Percentiles rank a stretch among this genome's conserved stretches.
Conservation (phyloP, 1,139 yeast genomes). For the Kodamaea sp. region DNA sequence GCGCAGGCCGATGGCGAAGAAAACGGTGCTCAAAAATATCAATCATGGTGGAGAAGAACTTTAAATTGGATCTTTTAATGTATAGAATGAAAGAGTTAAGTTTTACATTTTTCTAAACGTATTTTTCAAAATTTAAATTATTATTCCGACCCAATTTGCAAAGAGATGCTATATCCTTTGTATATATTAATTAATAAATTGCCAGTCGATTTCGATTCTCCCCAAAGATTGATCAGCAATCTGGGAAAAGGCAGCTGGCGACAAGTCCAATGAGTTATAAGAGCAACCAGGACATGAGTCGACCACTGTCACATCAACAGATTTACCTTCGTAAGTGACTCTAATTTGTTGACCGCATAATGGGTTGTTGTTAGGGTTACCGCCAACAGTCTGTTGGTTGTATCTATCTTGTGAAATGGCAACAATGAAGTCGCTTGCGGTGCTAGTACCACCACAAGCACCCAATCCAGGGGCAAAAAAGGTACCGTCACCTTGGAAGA, state of each 20-base stretch:
- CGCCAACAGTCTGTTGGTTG: constrained; percentile 28
- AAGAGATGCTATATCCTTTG: constrained; percentile 6
- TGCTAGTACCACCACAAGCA: constrained; percentile 53
- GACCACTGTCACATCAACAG: constrained; percentile 42
- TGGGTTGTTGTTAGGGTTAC: constrained; percentile 41
- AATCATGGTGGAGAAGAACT: constrained; percentile 6
- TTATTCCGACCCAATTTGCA: constrained; percentile 1
- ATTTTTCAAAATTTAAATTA: neutral
- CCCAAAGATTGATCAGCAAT: constrained; percentile 40
- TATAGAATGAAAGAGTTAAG: neutral
- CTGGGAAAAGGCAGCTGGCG: constrained; percentile 40
- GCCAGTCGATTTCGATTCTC: constrained; percentile 43
- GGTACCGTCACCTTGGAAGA: constrained; percentile 53
- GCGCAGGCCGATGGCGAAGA: constrained; percentile 17
- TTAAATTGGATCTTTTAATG: constrained; percentile 15
- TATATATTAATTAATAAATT: constrained; percentile 10
- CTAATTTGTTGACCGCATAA: constrained; percentile 42
- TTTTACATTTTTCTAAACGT: neutral
- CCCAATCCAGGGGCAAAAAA: constrained; percentile 58
- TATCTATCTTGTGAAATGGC: constrained; percentile 38
- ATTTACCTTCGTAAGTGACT: constrained; percentile 37
- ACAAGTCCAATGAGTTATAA: constrained; percentile 39
- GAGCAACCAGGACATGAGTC: constrained; percentile 43
- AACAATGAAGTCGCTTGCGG: constrained; percentile 47
- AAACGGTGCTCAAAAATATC: constrained; percentile 4